Percentiles rank a stretch among this genome's conserved stretches.
These are phyloP conservation scores for Ogataea angusta DNA, from an alignment of 805 yeast species.

Conservation along the genomic window DNA sequence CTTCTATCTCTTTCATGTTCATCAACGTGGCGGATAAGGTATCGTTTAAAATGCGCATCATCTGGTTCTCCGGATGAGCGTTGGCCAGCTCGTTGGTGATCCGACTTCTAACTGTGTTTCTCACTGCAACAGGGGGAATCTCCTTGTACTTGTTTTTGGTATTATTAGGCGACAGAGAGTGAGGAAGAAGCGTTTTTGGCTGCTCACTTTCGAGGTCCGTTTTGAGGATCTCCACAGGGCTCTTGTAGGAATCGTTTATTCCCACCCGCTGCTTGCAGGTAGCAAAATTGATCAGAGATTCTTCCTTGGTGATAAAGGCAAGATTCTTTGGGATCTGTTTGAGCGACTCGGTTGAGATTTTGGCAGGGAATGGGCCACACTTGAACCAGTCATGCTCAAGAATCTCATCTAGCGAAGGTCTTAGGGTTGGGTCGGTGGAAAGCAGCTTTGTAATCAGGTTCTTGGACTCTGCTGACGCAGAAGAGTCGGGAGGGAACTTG, in stretches of 20 bases:
- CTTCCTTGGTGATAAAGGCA: constrained; percentile 51
- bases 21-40: constrained; percentile 28
- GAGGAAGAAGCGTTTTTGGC: constrained; percentile 72
- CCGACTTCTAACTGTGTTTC: constrained; percentile 25
- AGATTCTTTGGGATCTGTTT: constrained; percentile 58
- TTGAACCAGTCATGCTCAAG: constrained; percentile 83
- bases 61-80: constrained; percentile 29
- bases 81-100: constrained; percentile 29
- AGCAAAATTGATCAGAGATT: constrained; percentile 65
- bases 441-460: constrained; percentile 69
- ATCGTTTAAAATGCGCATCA: constrained; percentile 27
- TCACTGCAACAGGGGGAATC: constrained; percentile 35
- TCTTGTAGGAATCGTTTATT: constrained; percentile 41
- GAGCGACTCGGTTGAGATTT: constrained; percentile 59
- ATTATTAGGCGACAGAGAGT: constrained; percentile 88
- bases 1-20: constrained; percentile 28
- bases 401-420: constrained; percentile 80
- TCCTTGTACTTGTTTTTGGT: constrained; percentile 85
- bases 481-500: constrained; percentile 60
- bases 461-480: constrained; percentile 68
- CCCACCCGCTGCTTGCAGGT: constrained; percentile 65
- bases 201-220: constrained; percentile 68
- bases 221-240: constrained; percentile 67
- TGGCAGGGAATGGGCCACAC: constrained; percentile 72
- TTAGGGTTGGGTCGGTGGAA: constrained; percentile 69